phyloP scores from a whole-genome alignment of 768 basidiomycete species.

The Suillus americanus region DNA sequence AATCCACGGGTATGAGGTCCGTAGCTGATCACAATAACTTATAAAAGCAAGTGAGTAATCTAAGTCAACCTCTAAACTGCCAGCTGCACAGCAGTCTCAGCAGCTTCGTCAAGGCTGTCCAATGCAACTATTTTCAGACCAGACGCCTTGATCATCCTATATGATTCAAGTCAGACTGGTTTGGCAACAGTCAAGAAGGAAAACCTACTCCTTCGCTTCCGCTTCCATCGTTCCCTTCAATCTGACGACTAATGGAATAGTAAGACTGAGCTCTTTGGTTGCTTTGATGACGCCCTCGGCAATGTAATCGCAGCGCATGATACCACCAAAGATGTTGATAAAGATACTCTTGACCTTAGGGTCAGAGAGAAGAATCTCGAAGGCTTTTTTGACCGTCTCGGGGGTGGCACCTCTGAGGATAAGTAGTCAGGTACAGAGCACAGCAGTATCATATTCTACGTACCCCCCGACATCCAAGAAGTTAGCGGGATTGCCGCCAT shows the following conservation, averaged over 20 bases:
- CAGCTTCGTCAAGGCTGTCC: slow-evolving; percentile 92
- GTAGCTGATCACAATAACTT: background rate
- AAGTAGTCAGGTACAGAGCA: slow-evolving; percentile 3
- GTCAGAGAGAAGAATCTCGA: slow-evolving; percentile 89
- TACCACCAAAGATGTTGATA: slow-evolving; percentile 97
- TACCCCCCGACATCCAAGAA: slow-evolving; percentile 98
- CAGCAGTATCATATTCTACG: slow-evolving; percentile 15
- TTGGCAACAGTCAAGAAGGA: background rate
- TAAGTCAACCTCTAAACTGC: slow-evolving; percentile 36
- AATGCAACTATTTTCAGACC: slow-evolving; percentile 93
- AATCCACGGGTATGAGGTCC: too few relatives aligned
- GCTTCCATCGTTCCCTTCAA: slow-evolving; percentile 96
- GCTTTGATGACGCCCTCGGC: slow-evolving; percentile 99
- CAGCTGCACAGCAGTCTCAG: slow-evolving; percentile 73
- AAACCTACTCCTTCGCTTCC: slow-evolving; percentile 89
- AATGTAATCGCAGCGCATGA: slow-evolving; percentile 99
- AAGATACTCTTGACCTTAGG: slow-evolving; percentile 97
- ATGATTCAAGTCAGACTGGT: slow-evolving; percentile 9
- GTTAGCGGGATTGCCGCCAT: slow-evolving; percentile 97
- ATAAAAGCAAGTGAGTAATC: slow-evolving; percentile 1
- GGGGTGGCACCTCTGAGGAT: slow-evolving; percentile 87
- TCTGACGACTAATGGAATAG: slow-evolving; percentile 88
- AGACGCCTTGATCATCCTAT: slow-evolving; percentile 89
- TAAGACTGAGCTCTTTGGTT: slow-evolving; percentile 84
- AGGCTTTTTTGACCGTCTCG: slow-evolving; percentile 99